Conservation (phyloP, 176 grass and related monocot species). For the Alloteropsis semialata region DNA sequence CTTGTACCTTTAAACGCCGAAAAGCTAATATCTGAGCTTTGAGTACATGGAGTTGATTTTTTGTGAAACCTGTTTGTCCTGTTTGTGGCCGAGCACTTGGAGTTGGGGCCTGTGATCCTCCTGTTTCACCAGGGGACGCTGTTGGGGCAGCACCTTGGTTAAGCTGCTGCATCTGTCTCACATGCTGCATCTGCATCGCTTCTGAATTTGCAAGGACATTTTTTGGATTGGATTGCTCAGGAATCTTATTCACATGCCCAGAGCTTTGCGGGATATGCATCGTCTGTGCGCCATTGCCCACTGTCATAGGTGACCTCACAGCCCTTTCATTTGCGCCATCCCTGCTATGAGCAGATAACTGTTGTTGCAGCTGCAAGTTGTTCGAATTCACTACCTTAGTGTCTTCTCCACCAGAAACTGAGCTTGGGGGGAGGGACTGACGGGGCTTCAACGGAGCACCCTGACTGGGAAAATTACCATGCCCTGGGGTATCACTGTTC, state of each 20-base stretch:
- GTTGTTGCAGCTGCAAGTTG: constrained; percentile 69
- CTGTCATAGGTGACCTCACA: constrained; percentile 48
- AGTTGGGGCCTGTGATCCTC: constrained; percentile 37
- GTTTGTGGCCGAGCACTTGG: constrained; percentile 33
- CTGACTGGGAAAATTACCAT: constrained; percentile 48
- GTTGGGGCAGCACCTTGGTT: constrained; percentile 30
- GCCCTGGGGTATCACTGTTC: constrained; percentile 56
- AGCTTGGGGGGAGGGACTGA: constrained; percentile 45
- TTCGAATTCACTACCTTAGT: constrained; percentile 47
- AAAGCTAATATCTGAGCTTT: constrained; percentile 99
- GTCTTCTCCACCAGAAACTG: constrained; percentile 49
- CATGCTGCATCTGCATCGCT: constrained; percentile 55
- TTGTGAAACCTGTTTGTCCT: constrained; percentile 64
- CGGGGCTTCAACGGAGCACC: constrained; percentile 45
- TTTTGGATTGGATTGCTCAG: constrained; percentile 56
- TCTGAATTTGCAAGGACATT: constrained; percentile 47
- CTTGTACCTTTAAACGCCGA: constrained; percentile 85
- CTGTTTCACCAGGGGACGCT: constrained; percentile 32
- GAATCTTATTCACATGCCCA: constrained; percentile 42
- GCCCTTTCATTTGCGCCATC: constrained; percentile 64
- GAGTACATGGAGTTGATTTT: constrained; percentile 92
- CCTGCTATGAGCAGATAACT: constrained; percentile 43
- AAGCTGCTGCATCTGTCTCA: constrained; percentile 62
- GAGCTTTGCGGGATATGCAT: constrained; percentile 47
- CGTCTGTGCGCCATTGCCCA: constrained; percentile 44